Evolutionary conservation across 805 yeast genomes (phyloP).

Genomic region (Yamadazyma takamatsuzukensis): DNA sequence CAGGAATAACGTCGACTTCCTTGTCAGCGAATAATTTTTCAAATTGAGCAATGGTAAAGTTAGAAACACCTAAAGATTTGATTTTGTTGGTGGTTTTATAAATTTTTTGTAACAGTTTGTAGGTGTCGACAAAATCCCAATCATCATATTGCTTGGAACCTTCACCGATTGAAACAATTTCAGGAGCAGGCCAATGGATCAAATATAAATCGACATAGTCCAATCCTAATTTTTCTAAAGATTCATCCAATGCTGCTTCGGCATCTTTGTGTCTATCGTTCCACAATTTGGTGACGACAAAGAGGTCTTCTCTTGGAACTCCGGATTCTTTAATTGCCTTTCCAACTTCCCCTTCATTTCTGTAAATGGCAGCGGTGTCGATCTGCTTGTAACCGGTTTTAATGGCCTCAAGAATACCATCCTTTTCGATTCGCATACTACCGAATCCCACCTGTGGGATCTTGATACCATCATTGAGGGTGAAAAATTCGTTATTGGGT

Average conservation of each 20-base stretch:
- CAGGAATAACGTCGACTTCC: constrained; percentile 49
- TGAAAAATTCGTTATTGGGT: background rate
- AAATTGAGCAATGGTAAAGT: constrained; percentile 52
- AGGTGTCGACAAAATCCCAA: constrained; percentile 63
- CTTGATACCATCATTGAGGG: constrained; percentile 7
- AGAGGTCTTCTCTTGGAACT: constrained; percentile 69
- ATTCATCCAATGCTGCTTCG: constrained; percentile 14
- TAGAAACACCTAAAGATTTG: constrained; percentile 65
- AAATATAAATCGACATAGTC: constrained; percentile 60
- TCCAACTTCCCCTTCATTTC: constrained; percentile 67
- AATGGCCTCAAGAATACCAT: constrained; percentile 59
- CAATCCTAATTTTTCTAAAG: constrained; percentile 42
- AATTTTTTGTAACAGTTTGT: constrained; percentile 54
- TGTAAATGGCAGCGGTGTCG: constrained; percentile 71
- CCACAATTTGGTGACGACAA: constrained; percentile 83
- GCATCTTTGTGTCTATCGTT: constrained; percentile 49
- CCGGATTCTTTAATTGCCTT: constrained; percentile 66
- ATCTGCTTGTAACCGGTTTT: constrained; percentile 75
- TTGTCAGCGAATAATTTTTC: constrained; percentile 68
- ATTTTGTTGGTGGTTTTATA: constrained; percentile 57
- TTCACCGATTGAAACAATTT: constrained; percentile 32
- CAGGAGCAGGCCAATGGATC: constrained; percentile 74
- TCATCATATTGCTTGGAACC: constrained; percentile 36
- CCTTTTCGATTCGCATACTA: constrained; percentile 8
- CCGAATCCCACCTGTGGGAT: constrained; percentile 14